Evolutionary conservation across 495 filamentous ascomycete genomes (phyloP), one percentile per base, ranked within the genome.

Genomic region (Daldinia concentrica): DNA sequence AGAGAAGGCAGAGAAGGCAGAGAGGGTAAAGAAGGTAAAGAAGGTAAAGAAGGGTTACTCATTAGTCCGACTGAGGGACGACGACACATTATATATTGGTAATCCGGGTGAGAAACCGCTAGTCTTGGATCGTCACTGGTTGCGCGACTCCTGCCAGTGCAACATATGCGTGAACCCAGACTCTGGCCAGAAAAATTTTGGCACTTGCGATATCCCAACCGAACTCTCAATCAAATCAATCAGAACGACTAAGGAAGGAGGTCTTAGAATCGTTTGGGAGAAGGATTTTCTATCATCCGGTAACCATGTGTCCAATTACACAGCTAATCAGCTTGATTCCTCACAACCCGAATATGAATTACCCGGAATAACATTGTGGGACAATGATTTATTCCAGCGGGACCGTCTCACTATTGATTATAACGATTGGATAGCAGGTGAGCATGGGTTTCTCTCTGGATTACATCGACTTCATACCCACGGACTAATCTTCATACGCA

Each of bases 151-250:
- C 41, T 98, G 95, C 77, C 72, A 82, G 39, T 97, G 95, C 72
- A 75, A 83, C 3, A 69, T 24, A 3, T 97, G 95, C 78, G 85
- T 95, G 43, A 89, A 97, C 78, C 86, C 86, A 1, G 86, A 90
- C 60, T 94, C 93, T 0, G 91, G 88, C 61, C 95, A 98, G 75
- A 94, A 95, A 78, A 88, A 85, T 32, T 94, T 95, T 79, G 84
- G 90, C 26, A 91, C 91, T 0, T 81, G 82, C 48, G 91, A 96
- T 41, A 90, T 97, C 29, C 90, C 91, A 0, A 6, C 68, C 2
- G 27, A 81, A 14, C 87, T 93, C 54, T 32, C 64, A 11, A 77
- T 87, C 2, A 59, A 68, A 11, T 57, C 69, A 7, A 72, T 82
- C 6, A 17, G 75, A 6, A 1, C 72, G 3, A 69, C 79, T 6